A percentile compares a stretch with the other conserved stretches of the same genome.
phyloP scores from a whole-genome alignment of 2,329 filamentous ascomycete species.

The Colletotrichum eremochloae region DNA sequence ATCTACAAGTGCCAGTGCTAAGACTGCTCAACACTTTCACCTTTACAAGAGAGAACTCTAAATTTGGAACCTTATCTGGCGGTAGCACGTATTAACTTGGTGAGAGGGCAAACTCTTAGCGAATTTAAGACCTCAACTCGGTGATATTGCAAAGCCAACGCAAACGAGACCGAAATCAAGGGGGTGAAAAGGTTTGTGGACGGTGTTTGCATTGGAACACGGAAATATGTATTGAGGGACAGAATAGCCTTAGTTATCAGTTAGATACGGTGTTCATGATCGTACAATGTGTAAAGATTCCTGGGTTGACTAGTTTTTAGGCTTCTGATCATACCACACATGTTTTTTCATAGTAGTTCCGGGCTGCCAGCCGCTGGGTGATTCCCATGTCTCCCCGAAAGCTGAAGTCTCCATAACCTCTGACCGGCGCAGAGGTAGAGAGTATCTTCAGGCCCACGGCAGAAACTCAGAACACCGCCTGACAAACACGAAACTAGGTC shows the following conservation, averaged over 20 bases:
- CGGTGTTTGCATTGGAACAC: not conserved
- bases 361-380: not conserved
- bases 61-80: not conserved
- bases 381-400: slow-evolving; percentile 41
- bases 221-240: not conserved
- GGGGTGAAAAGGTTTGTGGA: not conserved
- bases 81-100: not conserved
- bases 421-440: slow-evolving; percentile 63
- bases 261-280: not conserved
- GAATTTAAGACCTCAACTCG: not conserved
- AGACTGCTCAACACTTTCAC: not conserved
- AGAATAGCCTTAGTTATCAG: not conserved
- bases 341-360: not conserved
- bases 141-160: not conserved
- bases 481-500: not conserved
- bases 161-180: not conserved
- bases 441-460: slow-evolving; percentile 57
- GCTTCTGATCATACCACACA: not conserved
- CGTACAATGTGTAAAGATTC: not conserved
- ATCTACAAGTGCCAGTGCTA: not conserved
- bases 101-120: not conserved
- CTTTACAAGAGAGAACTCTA: not conserved
- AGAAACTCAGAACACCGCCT: slow-evolving; percentile 60
- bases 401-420: slow-evolving; percentile 58
- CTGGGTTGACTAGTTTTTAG: not conserved